Conservation (phyloP, 768 basidiomycete genomes). For the Hebeloma cylindrosporum region DNA sequence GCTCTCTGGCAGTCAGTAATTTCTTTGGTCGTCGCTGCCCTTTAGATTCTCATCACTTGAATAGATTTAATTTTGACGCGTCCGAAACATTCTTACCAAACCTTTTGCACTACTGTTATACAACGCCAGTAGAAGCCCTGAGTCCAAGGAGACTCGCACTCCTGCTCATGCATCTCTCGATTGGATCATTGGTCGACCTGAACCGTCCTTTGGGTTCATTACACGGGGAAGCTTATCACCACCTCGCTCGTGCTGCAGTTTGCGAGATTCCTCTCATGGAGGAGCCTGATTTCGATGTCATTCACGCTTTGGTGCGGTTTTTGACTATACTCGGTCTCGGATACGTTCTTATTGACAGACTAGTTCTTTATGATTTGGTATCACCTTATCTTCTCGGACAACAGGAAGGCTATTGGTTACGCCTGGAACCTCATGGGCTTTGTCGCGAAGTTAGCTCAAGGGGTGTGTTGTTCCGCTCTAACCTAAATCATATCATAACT, state of each 20-base stretch:
- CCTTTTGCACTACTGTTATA: conserved; percentile 67
- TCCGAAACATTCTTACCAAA: conserved; percentile 72
- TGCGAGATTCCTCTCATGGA: conserved; percentile 77
- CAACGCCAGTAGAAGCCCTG: conserved; percentile 55
- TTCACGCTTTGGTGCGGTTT: conserved; percentile 58
- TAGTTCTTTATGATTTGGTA: conserved; percentile 74
- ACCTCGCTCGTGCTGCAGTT: conserved; percentile 62
- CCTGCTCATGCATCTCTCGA: conserved; percentile 69
- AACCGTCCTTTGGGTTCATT: conserved; percentile 54
- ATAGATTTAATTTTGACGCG: conserved; percentile 66
- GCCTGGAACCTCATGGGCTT: conserved; percentile 80
- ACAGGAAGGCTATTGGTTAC: conserved; percentile 69
- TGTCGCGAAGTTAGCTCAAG: conserved; percentile 70
- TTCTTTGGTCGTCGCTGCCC: conserved; percentile 11
- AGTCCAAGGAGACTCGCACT: conserved; percentile 68
- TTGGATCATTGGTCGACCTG: conserved; percentile 69
- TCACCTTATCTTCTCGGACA: conserved; percentile 70
- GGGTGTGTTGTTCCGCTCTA: conserved; percentile 43
- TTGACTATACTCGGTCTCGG: neutral
- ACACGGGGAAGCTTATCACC: conserved; percentile 64
- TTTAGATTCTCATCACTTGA: conserved; percentile 7
- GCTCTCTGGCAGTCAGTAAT: conserved; percentile 70
- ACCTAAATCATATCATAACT: conserved; percentile 1
- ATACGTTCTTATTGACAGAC: neutral
- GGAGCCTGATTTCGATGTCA: conserved; percentile 70